Percentiles rank a stretch among this genome's conserved stretches.
Evolutionary conservation across 495 filamentous ascomycete species (phyloP).

Genomic region (Achaetomiella virescens): DNA sequence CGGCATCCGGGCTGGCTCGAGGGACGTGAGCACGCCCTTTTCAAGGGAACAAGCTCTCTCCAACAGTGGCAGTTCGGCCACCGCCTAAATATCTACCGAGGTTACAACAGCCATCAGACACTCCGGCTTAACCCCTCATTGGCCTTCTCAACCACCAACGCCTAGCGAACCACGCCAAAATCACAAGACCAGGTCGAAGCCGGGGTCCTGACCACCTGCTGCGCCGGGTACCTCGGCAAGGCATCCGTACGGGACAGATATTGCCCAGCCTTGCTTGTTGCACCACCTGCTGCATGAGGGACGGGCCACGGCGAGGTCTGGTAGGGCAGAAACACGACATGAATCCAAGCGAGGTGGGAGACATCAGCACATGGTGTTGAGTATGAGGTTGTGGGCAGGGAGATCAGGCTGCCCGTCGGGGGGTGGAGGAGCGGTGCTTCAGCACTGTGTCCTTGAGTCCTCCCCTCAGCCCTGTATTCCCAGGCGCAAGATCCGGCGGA

Average conservation of each 20-base stretch:
- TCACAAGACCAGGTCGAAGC: neutral
- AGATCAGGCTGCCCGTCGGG: neutral
- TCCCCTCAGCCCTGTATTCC: too few relatives aligned
- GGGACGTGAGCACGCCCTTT: too few relatives aligned
- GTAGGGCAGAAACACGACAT: neutral
- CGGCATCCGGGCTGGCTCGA: neutral
- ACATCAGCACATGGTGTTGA: neutral
- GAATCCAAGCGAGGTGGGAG: neutral
- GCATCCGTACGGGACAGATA: neutral
- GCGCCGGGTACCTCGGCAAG: slow-evolving; percentile 5
- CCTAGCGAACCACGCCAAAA: neutral
- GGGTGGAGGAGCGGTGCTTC: too few relatives aligned
- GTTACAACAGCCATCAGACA: too few relatives aligned
- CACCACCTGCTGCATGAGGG: slow-evolving; percentile 5
- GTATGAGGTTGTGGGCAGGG: neutral
- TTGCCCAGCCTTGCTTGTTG: neutral
- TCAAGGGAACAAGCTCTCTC: too few relatives aligned
- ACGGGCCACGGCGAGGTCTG: neutral
- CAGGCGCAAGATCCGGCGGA: too few relatives aligned
- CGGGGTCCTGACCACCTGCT: neutral
- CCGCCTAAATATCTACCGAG: too few relatives aligned
- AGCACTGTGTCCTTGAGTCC: too few relatives aligned
- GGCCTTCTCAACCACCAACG: neutral
- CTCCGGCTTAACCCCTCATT: too few relatives aligned
- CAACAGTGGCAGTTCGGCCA: too few relatives aligned